A percentile compares a stretch with the other conserved stretches of the same genome.
phyloP scores from a whole-genome alignment of 805 yeast species.

The Candida pseudofarinosa region DNA sequence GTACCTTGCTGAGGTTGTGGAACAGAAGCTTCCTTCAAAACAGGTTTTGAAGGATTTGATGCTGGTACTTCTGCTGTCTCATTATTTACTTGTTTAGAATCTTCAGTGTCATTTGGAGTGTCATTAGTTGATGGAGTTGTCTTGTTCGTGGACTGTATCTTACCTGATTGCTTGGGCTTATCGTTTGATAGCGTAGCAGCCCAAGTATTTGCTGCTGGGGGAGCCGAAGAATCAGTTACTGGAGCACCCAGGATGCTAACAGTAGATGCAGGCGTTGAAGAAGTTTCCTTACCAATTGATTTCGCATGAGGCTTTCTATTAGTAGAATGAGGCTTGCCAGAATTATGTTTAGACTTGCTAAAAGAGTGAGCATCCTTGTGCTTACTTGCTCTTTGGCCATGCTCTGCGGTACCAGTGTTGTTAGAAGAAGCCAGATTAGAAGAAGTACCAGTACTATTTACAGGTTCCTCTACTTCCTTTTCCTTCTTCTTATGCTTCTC shows the following conservation, averaged over 20 bases:
- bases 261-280: slow-evolving; percentile 15
- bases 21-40: slow-evolving; percentile 36
- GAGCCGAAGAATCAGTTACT: slow-evolving; percentile 16
- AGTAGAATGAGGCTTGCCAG: slow-evolving; percentile 6
- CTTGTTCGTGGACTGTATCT: slow-evolving; percentile 12
- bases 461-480: slow-evolving; percentile 14
- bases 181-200: slow-evolving; percentile 36
- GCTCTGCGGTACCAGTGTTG: slow-evolving; percentile 13
- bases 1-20: slow-evolving; percentile 50
- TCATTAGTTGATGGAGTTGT: slow-evolving; percentile 5
- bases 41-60: slow-evolving; percentile 13
- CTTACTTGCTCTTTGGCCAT: slow-evolving; percentile 9
- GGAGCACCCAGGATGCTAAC: slow-evolving; percentile 14
- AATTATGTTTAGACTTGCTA: slow-evolving; percentile 9
- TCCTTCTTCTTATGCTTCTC: slow-evolving; percentile 48
- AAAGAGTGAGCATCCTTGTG: slow-evolving; percentile 6
- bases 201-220: slow-evolving; percentile 35
- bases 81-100: slow-evolving; percentile 6
- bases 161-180: slow-evolving; percentile 24
- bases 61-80: slow-evolving; percentile 1
- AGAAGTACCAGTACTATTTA: slow-evolving; percentile 4
- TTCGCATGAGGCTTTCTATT: slow-evolving; percentile 8
- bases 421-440: slow-evolving; percentile 4
- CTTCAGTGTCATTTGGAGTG: slow-evolving; percentile 5
- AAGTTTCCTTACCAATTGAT: slow-evolving; percentile 9